These are phyloP conservation scores for Cordyceps fumosorosea DNA, from an alignment of 2,329 filamentous ascomycete genomes.

Conservation along the genomic window DNA sequence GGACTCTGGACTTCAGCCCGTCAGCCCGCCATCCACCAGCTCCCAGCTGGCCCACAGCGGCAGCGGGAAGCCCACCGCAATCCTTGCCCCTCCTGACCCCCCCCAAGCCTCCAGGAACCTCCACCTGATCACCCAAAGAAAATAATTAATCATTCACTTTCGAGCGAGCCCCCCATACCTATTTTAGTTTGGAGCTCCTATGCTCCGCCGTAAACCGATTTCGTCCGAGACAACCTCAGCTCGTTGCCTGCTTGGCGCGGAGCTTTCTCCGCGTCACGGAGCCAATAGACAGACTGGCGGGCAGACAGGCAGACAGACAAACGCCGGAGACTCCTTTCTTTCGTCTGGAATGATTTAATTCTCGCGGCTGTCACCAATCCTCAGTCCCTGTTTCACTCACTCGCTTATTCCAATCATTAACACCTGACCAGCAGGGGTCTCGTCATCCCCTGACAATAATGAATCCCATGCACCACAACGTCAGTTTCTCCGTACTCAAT, in stretches of 20 bases:
- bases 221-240: neutral
- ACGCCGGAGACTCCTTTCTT: neutral
- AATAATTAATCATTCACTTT: no score
- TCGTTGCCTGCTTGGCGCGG: no score
- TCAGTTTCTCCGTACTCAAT: no score
- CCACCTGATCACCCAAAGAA: constrained; percentile 1
- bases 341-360: neutral
- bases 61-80: neutral
- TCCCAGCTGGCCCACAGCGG: neutral
- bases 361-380: neutral
- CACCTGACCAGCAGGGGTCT: neutral
- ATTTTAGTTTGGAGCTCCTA: no score
- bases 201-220: neutral
- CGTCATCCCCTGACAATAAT: neutral
- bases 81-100: neutral
- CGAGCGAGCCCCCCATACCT: neutral
- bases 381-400: neutral
- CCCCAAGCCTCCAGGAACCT: neutral
- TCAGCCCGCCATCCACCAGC: neutral
- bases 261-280: no score
- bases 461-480: neutral
- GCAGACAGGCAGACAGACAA: neutral
- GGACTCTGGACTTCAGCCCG: neutral
- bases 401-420: neutral
- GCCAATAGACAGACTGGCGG: no score